phyloP scores from a whole-genome alignment of 768 basidiomycete species.

The Tricholoma matsutake region DNA sequence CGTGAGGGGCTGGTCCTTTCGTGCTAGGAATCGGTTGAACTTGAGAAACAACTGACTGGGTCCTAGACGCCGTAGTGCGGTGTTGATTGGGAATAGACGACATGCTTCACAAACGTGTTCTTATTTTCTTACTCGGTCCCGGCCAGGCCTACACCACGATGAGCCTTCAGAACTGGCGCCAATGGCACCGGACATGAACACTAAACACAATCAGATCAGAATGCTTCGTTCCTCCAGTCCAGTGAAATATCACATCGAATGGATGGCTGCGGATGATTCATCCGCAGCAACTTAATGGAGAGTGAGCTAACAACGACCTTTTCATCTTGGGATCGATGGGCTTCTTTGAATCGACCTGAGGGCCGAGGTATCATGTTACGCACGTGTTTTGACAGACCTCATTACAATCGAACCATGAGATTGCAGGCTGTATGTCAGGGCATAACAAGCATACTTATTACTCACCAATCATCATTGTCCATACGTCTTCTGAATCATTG shows the following conservation, averaged over 20 bases:
- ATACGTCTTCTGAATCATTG: background rate
- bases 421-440: background rate
- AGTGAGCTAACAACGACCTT: too few relatives aligned
- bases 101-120: background rate
- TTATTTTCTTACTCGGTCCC: background rate
- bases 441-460: background rate
- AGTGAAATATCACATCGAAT: too few relatives aligned
- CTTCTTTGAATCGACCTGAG: too few relatives aligned
- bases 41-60: background rate
- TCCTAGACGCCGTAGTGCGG: too few relatives aligned
- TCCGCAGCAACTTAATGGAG: too few relatives aligned
- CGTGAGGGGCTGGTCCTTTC: background rate
- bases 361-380: background rate
- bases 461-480: background rate
- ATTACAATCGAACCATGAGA: background rate
- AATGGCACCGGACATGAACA: too few relatives aligned
- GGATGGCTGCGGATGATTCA: too few relatives aligned
- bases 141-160: background rate
- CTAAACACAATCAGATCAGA: too few relatives aligned
- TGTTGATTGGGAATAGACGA: background rate
- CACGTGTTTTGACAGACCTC: background rate
- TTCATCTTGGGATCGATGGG: too few relatives aligned
- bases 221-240: too few relatives aligned
- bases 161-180: too few relatives aligned
- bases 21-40: background rate